These are phyloP conservation scores for Kurtzmaniella natalensis DNA, from an alignment of 1,139 yeast genomes.

Conservation along the genomic window DNA sequence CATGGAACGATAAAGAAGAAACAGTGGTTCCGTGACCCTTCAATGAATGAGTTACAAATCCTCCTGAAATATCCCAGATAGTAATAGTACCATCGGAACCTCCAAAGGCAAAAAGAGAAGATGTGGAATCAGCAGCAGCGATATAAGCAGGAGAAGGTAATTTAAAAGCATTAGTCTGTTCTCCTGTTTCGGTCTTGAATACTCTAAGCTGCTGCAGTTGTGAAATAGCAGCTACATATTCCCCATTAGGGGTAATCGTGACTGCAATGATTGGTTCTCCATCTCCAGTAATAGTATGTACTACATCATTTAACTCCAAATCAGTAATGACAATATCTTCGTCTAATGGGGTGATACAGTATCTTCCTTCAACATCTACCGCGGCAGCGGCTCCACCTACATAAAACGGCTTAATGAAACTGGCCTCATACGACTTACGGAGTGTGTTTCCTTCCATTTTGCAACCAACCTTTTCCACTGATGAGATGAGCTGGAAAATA, in stretches of 20 bases:
- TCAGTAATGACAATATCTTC: conserved; percentile 76
- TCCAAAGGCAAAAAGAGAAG: conserved; percentile 87
- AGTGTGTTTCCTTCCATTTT: conserved; percentile 19
- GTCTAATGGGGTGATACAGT: conserved; percentile 74
- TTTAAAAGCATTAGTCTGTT: conserved; percentile 51
- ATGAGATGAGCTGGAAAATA: too few species aligned
- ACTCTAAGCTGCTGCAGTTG: conserved; percentile 81
- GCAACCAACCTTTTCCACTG: too few species aligned
- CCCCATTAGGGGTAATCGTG: conserved; percentile 73
- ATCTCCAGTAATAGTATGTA: conserved; percentile 76
- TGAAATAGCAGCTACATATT: conserved; percentile 65
- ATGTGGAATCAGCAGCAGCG: conserved; percentile 71
- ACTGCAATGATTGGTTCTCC: conserved; percentile 79
- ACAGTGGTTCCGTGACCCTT: conserved; percentile 95
- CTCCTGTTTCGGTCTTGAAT: conserved; percentile 44
- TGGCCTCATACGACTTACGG: conserved; percentile 30
- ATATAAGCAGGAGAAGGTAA: conserved; percentile 79
- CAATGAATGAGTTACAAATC: conserved; percentile 82
- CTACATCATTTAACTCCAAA: conserved; percentile 49
- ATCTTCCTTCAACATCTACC: conserved; percentile 56
- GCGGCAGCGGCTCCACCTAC: conserved; percentile 81
- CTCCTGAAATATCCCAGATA: conserved; percentile 90
- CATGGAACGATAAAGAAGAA: conserved; percentile 71
- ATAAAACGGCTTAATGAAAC: conserved; percentile 63
- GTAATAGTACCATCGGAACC: conserved; percentile 91